Conservation (phyloP, 2,329 filamentous ascomycete species). For the Trichoderma hamatum region DNA sequence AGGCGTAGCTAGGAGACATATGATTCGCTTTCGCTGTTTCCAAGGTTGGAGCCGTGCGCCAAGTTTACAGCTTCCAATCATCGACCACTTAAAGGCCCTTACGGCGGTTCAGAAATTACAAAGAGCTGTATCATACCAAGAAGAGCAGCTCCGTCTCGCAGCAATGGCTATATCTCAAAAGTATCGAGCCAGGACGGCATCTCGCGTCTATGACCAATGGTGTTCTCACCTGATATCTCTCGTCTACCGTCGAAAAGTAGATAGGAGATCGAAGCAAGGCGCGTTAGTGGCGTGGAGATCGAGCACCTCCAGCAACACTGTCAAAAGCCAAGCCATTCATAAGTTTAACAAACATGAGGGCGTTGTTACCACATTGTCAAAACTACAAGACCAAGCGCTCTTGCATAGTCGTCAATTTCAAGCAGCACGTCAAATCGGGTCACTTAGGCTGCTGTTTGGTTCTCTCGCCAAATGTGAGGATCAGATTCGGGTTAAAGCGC, state of each 20-base stretch:
- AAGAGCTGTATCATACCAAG: conserved; percentile 36
- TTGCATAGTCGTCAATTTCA: conserved; percentile 6
- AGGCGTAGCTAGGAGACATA: conserved; percentile 68
- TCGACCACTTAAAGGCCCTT: conserved; percentile 37
- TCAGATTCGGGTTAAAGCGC: conserved; percentile 35
- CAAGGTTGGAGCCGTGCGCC: conserved; percentile 43
- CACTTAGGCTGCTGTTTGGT: conserved; percentile 30
- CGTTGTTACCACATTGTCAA: conserved; percentile 29
- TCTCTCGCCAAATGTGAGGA: conserved; percentile 40
- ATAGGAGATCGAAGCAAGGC: conserved; percentile 29
- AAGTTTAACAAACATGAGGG: conserved; percentile 28
- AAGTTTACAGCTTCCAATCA: conserved; percentile 35
- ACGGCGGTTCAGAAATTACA: conserved; percentile 42
- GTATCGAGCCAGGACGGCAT: conserved; percentile 32
- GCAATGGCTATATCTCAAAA: conserved; percentile 33
- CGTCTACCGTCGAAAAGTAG: conserved; percentile 31
- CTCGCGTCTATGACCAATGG: conserved; percentile 36
- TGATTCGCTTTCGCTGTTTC: conserved; percentile 60
- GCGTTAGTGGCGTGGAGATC: conserved; percentile 34
- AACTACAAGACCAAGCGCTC: conserved; percentile 32
- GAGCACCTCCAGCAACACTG: conserved; percentile 27
- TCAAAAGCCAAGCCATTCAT: conserved; percentile 30
- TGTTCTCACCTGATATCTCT: conserved; percentile 34
- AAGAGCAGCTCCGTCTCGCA: conserved; percentile 35
- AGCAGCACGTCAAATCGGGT: conserved; percentile 28